These are phyloP conservation scores for Pythium diclinum DNA, from an alignment of 352 stramenopile genomes.

Conservation along the genomic window DNA sequence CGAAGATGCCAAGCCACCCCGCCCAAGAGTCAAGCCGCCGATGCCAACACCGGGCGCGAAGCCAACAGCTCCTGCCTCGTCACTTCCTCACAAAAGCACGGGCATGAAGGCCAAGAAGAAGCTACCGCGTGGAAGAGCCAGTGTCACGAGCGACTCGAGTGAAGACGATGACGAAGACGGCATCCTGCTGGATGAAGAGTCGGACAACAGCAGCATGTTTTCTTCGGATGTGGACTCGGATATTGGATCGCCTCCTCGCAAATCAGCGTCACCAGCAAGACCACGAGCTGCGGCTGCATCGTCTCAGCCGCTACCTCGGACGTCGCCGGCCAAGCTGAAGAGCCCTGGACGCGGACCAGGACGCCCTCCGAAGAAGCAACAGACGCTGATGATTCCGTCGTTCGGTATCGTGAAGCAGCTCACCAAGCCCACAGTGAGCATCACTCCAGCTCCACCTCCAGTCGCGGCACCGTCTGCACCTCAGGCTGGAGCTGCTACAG, in stretches of 20 bases:
- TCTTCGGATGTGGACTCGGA: slow-evolving; percentile 25
- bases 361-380: slow-evolving; percentile 23
- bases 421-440: slow-evolving; percentile 9
- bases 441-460: not conserved
- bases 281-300: slow-evolving; percentile 3
- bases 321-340: slow-evolving; percentile 16
- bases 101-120: slow-evolving; percentile 20
- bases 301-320: not conserved
- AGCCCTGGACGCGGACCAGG: slow-evolving; percentile 15
- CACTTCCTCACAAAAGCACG: slow-evolving; percentile 4
- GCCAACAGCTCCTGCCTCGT: not conserved
- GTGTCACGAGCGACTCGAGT: slow-evolving; percentile 32
- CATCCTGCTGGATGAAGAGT: slow-evolving; percentile 25
- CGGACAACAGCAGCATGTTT: slow-evolving; percentile 27
- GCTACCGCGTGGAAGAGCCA: slow-evolving; percentile 33
- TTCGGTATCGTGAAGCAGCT: slow-evolving; percentile 27
- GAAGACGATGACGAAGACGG: slow-evolving; percentile 24
- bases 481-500: not conserved
- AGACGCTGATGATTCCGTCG: slow-evolving; percentile 20
- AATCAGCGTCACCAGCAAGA: slow-evolving; percentile 5
- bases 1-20: slow-evolving; percentile 11
- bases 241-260: not conserved
- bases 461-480: not conserved
- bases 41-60: too few relatives aligned
- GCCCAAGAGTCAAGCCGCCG: slow-evolving; percentile 16